Base-by-base conservation (phyloP, 441 rosid genomes). In the Adansonia rubrostipa region DNA sequence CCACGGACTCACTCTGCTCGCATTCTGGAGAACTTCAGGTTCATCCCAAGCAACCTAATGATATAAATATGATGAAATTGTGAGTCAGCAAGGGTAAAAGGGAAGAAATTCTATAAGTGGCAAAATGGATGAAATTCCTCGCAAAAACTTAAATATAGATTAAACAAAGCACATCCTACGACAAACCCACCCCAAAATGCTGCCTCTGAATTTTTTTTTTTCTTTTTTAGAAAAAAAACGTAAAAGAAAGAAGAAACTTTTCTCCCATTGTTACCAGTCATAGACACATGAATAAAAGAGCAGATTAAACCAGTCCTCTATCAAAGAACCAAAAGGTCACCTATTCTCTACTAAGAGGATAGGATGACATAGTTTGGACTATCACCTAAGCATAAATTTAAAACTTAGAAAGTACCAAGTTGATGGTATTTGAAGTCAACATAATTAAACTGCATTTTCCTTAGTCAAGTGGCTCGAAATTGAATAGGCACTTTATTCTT, bases 21-120 rank as follows among this genome's bases (percentile, higher is more conserved):
- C 80, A 71, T 88, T 89, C 79, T 82, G 87, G 83, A 93, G 83
- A 84, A 36, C 40, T 36, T 96, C 98, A 81, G 92, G 92, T 79
- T 96, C 98, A 81, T 96, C 99, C 99, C 98, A 96, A 40, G 85
- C 83, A 69, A 96, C 85, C 99, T 96, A 69, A 78, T 69, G 51
- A 72, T 53, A 77, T 9, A 71, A 62, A 51, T 60, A 81, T 58
- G 20, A 10, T 19, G 10, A 73, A 44, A 40, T 60, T 14, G 40
- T 45, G 47, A 77, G 11, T 74, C 76, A 50, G 47, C 3, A 62
- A 57, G 9, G 15, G 24, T 14, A 48, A 48, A 62, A 28, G 3
- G 15, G 58, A 62, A 62, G 40, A 36, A 36, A 36, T 28, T 48
- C 40, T 19, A 20, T 33, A 71, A 33, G 60, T 9, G 36, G 62